A percentile compares a stretch with the other conserved stretches of the same genome.
Evolutionary conservation across 2,329 filamentous ascomycete genomes (phyloP).

Genomic region (Xylariaceae sp.): DNA sequence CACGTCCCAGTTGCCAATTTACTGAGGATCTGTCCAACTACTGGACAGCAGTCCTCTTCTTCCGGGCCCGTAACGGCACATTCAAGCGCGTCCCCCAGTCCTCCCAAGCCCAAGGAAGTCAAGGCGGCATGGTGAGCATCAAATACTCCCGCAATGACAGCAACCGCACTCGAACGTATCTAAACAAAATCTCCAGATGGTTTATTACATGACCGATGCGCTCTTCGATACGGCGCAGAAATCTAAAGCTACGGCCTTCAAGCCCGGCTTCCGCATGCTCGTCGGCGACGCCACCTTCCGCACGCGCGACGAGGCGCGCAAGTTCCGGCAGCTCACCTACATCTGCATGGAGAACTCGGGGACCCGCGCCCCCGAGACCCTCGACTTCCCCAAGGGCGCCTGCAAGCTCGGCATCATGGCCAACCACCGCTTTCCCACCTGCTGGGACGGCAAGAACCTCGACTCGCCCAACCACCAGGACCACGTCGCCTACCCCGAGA

Average conservation of each 20-base stretch:
- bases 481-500: slow-evolving; percentile 40
- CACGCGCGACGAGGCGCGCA: slow-evolving; percentile 28
- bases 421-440: slow-evolving; percentile 32
- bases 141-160: slow-evolving; percentile 30
- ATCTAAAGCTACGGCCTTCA: slow-evolving; percentile 39
- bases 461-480: slow-evolving; percentile 29
- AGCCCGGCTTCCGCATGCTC: slow-evolving; percentile 45
- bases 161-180: slow-evolving; percentile 33
- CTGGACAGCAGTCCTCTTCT: slow-evolving; percentile 30
- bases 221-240: slow-evolving; percentile 32
- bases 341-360: slow-evolving; percentile 35
- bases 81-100: slow-evolving; percentile 37
- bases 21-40: slow-evolving; percentile 25
- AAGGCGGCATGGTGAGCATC: slow-evolving; percentile 35
- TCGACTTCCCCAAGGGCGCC: slow-evolving; percentile 32
- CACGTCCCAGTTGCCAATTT: slow-evolving; percentile 18
- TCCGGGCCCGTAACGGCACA: slow-evolving; percentile 35
- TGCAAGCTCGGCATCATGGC: slow-evolving; percentile 40
- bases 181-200: slow-evolving; percentile 23
- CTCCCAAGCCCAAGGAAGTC: slow-evolving; percentile 29
- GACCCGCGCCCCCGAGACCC: slow-evolving; percentile 34
- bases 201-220: slow-evolving; percentile 43
- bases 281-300: slow-evolving; percentile 35
- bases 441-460: slow-evolving; percentile 31
- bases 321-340: slow-evolving; percentile 36